Evolutionary conservation across 768 basidiomycete species (phyloP), one percentile per base, ranked within the genome.

Genomic region (Boletus subparvulus): DNA sequence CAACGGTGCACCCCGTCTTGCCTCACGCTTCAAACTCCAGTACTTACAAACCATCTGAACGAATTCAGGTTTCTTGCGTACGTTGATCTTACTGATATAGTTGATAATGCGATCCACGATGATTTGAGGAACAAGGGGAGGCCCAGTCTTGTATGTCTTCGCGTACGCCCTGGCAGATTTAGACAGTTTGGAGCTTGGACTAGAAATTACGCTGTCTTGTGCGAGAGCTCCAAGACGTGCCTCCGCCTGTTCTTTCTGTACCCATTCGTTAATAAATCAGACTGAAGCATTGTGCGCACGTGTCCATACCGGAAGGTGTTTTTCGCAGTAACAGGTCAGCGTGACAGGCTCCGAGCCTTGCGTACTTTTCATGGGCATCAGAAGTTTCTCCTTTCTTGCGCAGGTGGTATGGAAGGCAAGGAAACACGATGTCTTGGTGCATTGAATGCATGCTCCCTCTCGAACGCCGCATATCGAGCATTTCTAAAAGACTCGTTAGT

Each of bases 21-120:
- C 92, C 69, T 98, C 96, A 5, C 97, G 78, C 74, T 99, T 98
- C 71, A 99, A 71, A 73, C 97, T 98, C 97, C 97, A 99, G 67
- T 98, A 99, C 66, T 85, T 83, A 65, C 91, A 95, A 33, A 94
- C 78, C 65, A 84, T 72, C 47, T 85, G 80, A 13, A 98, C 74
- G 53, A 95, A 91, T 44, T 90, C 87, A 4, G 73, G 64, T 67
- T 90, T 92, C 70, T 91, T 93, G 59, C 88, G 77, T 5, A 97
- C 75, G 33, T 70, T 77, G 41, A 96, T 77, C 62, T 84, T 86
- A 37, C 70, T 69, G 37, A 91, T 85, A 64, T 98, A 98, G 50
- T 82, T 78, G 24, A 85, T 58, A 50, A 99, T 86, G 10, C 87
- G 83, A 7, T 88, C 80, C n/a, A 92, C 83, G 54, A 98, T 88